Evolutionary conservation across 2,329 filamentous ascomycete species (phyloP).

Genomic region (Aspergillus phoenicis): DNA sequence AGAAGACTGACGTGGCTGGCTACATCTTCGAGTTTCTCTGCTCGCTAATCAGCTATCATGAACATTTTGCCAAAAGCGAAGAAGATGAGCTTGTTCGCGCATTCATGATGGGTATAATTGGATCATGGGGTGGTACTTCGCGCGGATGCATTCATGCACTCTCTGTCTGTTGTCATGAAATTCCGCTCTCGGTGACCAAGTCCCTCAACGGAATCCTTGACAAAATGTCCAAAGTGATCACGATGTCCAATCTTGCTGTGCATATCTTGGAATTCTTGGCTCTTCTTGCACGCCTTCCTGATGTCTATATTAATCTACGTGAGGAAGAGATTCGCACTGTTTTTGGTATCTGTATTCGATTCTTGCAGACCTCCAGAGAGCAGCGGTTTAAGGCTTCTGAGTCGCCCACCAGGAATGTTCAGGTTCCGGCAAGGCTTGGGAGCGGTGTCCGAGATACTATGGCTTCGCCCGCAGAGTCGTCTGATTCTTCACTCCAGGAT

Average conservation of each 20-base stretch:
- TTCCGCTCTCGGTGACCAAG: conserved; percentile 84
- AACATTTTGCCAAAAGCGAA: conserved; percentile 78
- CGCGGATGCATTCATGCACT: conserved; percentile 94
- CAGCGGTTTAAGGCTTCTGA: conserved; percentile 41
- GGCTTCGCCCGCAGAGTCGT: conserved; percentile 28
- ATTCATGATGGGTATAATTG: conserved; percentile 78
- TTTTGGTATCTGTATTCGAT: conserved; percentile 93
- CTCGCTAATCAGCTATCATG: conserved; percentile 87
- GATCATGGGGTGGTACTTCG: conserved; percentile 80
- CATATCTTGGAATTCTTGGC: conserved; percentile 97
- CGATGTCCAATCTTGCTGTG: conserved; percentile 84
- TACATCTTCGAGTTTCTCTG: conserved; percentile 86
- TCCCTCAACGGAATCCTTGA: conserved; percentile 82
- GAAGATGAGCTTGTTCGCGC: conserved; percentile 86
- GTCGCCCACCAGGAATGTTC: conserved; percentile 35
- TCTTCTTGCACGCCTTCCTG: conserved; percentile 78
- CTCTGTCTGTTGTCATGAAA: conserved; percentile 91
- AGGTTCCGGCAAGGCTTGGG: conserved; percentile 46
- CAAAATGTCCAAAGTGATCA: conserved; percentile 95
- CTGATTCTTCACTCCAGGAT: conserved; percentile 57
- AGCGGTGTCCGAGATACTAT: conserved; percentile 49
- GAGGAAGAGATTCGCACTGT: conserved; percentile 92
- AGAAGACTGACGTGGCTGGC: conserved; percentile 84
- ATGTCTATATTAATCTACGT: conserved; percentile 83
- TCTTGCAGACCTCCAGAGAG: conserved; percentile 84